phyloP scores from a whole-genome alignment of 257 asterid species.

The Forsythia viridissima region DNA sequence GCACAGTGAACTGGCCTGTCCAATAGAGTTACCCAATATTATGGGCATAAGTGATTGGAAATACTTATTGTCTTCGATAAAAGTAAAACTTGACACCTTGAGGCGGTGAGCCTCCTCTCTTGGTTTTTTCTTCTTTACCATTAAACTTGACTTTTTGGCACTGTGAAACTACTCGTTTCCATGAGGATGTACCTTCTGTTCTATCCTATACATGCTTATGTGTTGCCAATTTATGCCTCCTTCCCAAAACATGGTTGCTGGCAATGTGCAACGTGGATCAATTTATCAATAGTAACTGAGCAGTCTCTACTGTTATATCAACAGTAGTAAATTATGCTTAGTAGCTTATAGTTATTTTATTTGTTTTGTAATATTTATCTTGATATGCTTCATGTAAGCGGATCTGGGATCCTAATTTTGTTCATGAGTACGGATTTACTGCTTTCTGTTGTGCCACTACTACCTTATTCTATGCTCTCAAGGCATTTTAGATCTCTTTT shows the following conservation, averaged over 20 bases:
- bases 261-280: not conserved
- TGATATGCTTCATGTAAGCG: not conserved
- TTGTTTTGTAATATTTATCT: not conserved
- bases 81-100: constrained; percentile 2
- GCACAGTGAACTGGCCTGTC: not conserved
- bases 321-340: not conserved
- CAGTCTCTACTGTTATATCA: no score
- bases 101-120: not conserved
- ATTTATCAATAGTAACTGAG: no score
- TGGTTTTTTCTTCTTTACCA: not conserved
- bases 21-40: not conserved
- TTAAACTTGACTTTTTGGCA: not conserved
- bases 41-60: not conserved
- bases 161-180: not conserved
- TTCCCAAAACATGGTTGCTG: not conserved
- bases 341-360: not conserved
- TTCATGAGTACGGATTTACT: not conserved
- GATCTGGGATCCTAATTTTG: not conserved
- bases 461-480: not conserved
- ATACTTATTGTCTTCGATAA: not conserved
- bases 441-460: not conserved
- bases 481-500: constrained; percentile 13
- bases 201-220: not conserved
- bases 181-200: not conserved
- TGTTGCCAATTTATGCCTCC: not conserved